Evolutionary conservation across 1,139 yeast species (phyloP), one percentile per base, ranked within the genome.

Genomic region (Casaregolazyma suthepensis): DNA sequence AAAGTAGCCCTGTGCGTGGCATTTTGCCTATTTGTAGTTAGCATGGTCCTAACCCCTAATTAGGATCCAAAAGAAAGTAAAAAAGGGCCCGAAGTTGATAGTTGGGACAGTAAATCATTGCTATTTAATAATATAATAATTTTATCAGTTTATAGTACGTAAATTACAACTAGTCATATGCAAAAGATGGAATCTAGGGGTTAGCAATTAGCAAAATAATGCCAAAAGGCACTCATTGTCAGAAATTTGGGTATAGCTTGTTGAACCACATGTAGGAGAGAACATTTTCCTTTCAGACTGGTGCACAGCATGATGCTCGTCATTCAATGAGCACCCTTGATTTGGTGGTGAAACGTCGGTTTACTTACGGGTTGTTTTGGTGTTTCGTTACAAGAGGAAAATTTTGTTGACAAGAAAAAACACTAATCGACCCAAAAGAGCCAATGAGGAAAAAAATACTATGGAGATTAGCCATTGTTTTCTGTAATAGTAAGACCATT

Each of bases 301-400:
- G 66, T 63, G 66, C 66, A 63, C 66, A 63, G 66, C 66, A 58
- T 54, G 47, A 54, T 53, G 54, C 60, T 61, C 64, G 61, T 61
- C 64, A 61, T 57, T 35, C 50, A 26, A 48, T 23, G 15, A 17
- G 31, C 47, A 45, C 15, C 26, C 12, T 26, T 20, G 31, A 17
- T 35, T n/a, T n/a, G 40, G 19, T 17, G 15, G 19, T 13, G 18
- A 35, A 6, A 20, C 10, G 13, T 13, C 2, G 18, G 12, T n/a
- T 46, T 46, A 17, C 26, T 19, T 37, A 29, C 43, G 26, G 5
- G 13, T 46, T 23, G 7, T 17, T 17, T 17, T n/a, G 18, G 40
- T 29, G 42, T 15, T 29, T 20, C 23, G 26, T 22, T 31, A 29
- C 31, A 48, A 40, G 23, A 18, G 31, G 40, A 47, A 48, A 48